Evolutionary conservation across 2,329 filamentous ascomycete genomes (phyloP).

Genomic region (Xylaria hypoxylon): DNA sequence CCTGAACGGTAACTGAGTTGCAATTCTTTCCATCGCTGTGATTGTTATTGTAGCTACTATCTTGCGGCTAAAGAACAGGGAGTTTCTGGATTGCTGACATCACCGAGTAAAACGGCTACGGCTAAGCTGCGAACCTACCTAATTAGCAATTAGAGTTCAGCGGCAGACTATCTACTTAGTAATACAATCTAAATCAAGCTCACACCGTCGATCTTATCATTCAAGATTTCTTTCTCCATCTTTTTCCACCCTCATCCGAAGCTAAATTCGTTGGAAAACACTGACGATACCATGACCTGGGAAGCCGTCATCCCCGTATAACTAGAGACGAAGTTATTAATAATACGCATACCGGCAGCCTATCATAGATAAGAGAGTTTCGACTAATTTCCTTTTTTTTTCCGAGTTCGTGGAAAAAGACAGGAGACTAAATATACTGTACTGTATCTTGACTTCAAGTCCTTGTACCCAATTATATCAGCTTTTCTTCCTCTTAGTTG

Average conservation of each 20-base stretch:
- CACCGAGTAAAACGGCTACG: no score
- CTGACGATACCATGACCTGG: slow-evolving; percentile 33
- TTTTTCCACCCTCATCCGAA: slow-evolving; percentile 23
- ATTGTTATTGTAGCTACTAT: neutral
- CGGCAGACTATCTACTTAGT: slow-evolving; percentile 16
- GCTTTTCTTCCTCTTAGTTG: neutral
- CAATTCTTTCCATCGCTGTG: neutral
- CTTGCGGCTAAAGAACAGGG: neutral
- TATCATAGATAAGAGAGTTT: slow-evolving; percentile 16
- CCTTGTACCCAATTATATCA: neutral
- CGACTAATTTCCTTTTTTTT: neutral
- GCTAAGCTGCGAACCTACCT: neutral
- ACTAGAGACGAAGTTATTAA: neutral
- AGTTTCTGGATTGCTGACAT: neutral
- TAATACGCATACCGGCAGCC: neutral
- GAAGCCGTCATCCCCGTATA: slow-evolving; percentile 25
- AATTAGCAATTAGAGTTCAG: slow-evolving; percentile 19
- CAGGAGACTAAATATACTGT: neutral
- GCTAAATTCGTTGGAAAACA: slow-evolving; percentile 4
- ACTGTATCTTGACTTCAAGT: neutral
- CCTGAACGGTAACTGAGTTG: neutral
- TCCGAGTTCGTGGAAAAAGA: neutral
- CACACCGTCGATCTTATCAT: slow-evolving; percentile 28
- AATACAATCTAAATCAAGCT: slow-evolving; percentile 26
- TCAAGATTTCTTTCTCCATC: slow-evolving; percentile 20